Base-by-base conservation (phyloP, 768 basidiomycete genomes). In the Termitomyces sp. region DNA sequence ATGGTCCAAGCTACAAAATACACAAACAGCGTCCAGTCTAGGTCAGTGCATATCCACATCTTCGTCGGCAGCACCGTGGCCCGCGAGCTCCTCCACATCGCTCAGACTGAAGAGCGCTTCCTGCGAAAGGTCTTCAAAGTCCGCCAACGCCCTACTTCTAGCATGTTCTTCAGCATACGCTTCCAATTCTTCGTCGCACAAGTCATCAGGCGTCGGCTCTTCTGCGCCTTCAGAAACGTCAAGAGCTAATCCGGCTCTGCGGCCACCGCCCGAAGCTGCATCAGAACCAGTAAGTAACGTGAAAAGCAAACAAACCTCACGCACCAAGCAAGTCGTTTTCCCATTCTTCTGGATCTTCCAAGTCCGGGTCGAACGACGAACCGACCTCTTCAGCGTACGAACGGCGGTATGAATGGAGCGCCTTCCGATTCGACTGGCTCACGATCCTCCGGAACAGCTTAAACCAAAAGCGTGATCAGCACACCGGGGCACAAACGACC, bases 351-450 rank as follows among this genome's bases (percentile, higher is more conserved):
- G 81, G 68, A 56, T 89, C 86, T 34, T 90, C 86, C 65, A 88
- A 70, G 66, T 83, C 82, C 5, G 88, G 88, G 66, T 90, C 88
- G 57, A 88, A 82, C 1, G 88, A 90, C 16, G 87, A 88, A 5
- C 88, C 88, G 3, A 90, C 87, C 57, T 89, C 87, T 18, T 73
- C 66, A 28, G 81, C 77, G 59, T 86, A 90, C 1, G 87, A 89
- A 3, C 87, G 66, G 9, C 81, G 78, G 62, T 85, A 88, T 2
- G 76, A 68, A 64, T 88, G 81, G 2, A 67, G 72, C 18, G 72
- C 67, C 63, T 79, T 84, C 12, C 77, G 73, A 33, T 75, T 77
- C 13, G 81, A 71, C 64, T 80, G 83, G 7, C 75, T 73, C 69
- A 90, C 75, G 29, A 90, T 86, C 50, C 88, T 78, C 41, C 78